Percentiles rank a stretch among this genome's conserved stretches.
phyloP scores from a whole-genome alignment of 2,329 filamentous ascomycete genomes.

The Cordyceps cicadae region DNA sequence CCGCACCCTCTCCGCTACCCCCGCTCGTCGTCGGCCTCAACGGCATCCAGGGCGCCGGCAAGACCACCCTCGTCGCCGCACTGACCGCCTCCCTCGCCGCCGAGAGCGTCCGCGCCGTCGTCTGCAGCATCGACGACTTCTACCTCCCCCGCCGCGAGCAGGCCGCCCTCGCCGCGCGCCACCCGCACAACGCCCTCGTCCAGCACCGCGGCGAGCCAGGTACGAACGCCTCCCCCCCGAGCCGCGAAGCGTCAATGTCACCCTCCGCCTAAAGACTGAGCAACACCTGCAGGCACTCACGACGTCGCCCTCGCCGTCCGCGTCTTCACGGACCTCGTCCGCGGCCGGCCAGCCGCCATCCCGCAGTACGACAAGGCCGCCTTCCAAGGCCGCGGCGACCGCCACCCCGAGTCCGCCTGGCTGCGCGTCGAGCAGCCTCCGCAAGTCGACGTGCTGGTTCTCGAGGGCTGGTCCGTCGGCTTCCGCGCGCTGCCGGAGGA shows the following conservation, averaged over 20 bases:
- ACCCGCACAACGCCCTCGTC: slow-evolving; percentile 66
- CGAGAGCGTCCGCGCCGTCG: slow-evolving; percentile 53
- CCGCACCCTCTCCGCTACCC: not conserved
- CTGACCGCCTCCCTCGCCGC: slow-evolving; percentile 54
- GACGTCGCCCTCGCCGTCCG: slow-evolving; percentile 57
- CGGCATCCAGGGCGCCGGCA: slow-evolving; percentile 85
- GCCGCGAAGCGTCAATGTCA: not conserved
- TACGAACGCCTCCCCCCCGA: slow-evolving; percentile 11
- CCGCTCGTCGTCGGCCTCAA: slow-evolving; percentile 77
- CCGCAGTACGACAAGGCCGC: slow-evolving; percentile 80
- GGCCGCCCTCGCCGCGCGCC: slow-evolving; percentile 50
- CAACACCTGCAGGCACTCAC: slow-evolving; percentile 46
- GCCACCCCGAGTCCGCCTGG: slow-evolving; percentile 57
- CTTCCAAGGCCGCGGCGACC: slow-evolving; percentile 68
- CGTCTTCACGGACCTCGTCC: slow-evolving; percentile 54
- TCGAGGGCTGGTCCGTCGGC: slow-evolving; percentile 88
- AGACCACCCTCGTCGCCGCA: slow-evolving; percentile 73
- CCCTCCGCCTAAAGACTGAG: not conserved
- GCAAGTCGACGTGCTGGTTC: slow-evolving; percentile 58
- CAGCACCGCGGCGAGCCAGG: slow-evolving; percentile 78
- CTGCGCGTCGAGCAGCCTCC: slow-evolving; percentile 41
- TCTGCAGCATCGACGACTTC: slow-evolving; percentile 82
- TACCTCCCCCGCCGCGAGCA: slow-evolving; percentile 71
- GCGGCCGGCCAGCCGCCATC: slow-evolving; percentile 44
- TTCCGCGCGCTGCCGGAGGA: slow-evolving; percentile 56